A percentile compares a stretch with the other conserved stretches of the same genome.
Conservation (phyloP, 1,284 basidiomycete species). For the Gastroboletus turbinatus region DNA sequence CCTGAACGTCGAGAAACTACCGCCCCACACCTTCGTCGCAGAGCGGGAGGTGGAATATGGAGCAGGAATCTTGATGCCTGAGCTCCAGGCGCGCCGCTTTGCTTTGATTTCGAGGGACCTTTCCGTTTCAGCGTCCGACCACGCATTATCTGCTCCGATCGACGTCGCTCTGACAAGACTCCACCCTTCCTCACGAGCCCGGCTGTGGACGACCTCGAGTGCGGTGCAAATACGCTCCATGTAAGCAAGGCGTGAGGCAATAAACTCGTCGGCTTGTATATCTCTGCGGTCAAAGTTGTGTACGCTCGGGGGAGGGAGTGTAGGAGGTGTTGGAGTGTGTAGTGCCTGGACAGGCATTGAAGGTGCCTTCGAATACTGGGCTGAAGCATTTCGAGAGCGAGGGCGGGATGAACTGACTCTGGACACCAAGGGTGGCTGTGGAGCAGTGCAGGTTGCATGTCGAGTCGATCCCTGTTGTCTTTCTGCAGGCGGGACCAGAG, state of each 20-base stretch:
- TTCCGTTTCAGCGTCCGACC: constrained; percentile 29
- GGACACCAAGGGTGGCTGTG: constrained; percentile 12
- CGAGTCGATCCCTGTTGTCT: neutral
- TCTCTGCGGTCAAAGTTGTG: constrained; percentile 1
- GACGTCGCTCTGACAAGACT: constrained; percentile 22
- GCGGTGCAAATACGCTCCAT: constrained; percentile 22
- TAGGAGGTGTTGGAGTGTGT: neutral
- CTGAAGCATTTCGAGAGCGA: constrained; percentile 21
- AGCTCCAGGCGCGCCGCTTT: constrained; percentile 36
- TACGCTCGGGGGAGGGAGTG: neutral
- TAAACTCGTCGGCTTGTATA: constrained; percentile 15
- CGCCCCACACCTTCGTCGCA: constrained; percentile 20
- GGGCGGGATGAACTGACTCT: constrained; percentile 29
- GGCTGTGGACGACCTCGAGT: constrained; percentile 28
- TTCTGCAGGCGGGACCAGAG: constrained; percentile 3
- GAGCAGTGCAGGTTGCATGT: neutral
- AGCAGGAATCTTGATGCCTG: constrained; percentile 30
- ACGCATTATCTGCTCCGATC: constrained; percentile 23
- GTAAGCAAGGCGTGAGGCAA: constrained; percentile 13
- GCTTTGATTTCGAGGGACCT: constrained; percentile 28
- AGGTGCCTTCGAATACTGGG: constrained; percentile 1
- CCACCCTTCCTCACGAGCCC: constrained; percentile 34
- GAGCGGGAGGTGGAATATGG: constrained; percentile 17
- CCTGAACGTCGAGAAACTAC: neutral
- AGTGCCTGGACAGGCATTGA: neutral